Evolutionary conservation across 2,329 filamentous ascomycete genomes (phyloP), one percentile per base, ranked within the genome.

Genomic region (Venturia oleaginea): DNA sequence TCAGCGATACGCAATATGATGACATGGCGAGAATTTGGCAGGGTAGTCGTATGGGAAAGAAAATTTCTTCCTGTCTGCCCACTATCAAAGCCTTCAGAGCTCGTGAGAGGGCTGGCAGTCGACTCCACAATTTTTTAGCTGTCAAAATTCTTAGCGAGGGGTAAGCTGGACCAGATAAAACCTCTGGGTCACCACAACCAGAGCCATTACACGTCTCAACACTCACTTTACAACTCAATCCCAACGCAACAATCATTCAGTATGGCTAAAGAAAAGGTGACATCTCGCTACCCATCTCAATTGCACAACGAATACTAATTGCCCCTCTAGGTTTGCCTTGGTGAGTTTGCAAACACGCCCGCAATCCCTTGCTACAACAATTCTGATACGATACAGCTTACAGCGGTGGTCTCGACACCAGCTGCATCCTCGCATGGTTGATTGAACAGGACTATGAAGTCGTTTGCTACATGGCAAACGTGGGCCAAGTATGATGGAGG

Each of bases 321-420:
- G 30, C 19, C 15, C 15, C 5, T n/a, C 15, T n/a, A 78, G 68
- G 79, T 81, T 65, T 81, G 79, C 69, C 72, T 81, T 66, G 38
- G 38, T 40, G 8, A 40, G 38, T 40, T 4, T 15, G 13, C 13
- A 17, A 17, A 40, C 38, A 40, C 38, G 38, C 38, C 38, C 38
- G 38, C 38, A 40, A 40, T 40, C 38, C 11, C 38, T 40, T 40
- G 38, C 38, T 40, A 40, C 38, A 40, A 4, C 11, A 40, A 4
- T 4, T 40, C 38, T 40, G 4, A 40, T 40, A 11, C 38, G 38
- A 40, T 40, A 15, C 38, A 40, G 79, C 79, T 68, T 80, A 80
- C 74, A 79, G 76, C 67, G 79, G 83, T 72, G 83, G 83, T 71
- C 79, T 86, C 67, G 83, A 86, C 71, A 86, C 83, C 69, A 83